These are phyloP conservation scores for Sindora glabra DNA, from an alignment of 306 rosid genomes.

Conservation along the genomic window DNA sequence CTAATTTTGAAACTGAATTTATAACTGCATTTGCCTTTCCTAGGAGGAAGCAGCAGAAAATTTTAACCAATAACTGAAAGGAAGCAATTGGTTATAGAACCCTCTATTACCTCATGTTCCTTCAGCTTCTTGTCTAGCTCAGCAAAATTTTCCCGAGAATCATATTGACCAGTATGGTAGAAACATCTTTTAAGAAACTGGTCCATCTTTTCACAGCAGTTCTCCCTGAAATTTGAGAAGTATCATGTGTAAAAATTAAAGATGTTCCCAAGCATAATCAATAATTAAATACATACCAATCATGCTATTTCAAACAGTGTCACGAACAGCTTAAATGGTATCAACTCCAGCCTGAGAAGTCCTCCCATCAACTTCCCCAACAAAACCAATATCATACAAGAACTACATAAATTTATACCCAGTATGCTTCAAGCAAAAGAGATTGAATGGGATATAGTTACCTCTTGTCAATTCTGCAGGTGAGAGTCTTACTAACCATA, in stretches of 20 bases:
- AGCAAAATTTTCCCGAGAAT: constrained; percentile 63
- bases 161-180: constrained; percentile 94
- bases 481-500: constrained; percentile 90
- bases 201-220: constrained; percentile 78
- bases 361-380: background rate
- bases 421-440: constrained; percentile 4
- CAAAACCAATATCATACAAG: too few species aligned
- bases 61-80: background rate
- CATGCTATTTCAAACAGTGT: background rate
- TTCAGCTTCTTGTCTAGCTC: constrained; percentile 71
- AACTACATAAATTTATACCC: too few species aligned
- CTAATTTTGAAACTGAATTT: background rate
- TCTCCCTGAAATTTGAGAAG: constrained; percentile 54
- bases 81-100: too few species aligned
- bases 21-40: background rate
- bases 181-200: constrained; percentile 78
- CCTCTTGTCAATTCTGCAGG: constrained; percentile 90
- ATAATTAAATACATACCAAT: background rate
- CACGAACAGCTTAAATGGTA: background rate
- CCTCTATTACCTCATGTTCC: constrained; percentile 69
- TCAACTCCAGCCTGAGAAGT: background rate
- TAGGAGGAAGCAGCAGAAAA: background rate
- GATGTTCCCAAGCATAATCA: background rate
- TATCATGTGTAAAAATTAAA: constrained; percentile 3
- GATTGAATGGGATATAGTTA: constrained; percentile 5